A percentile compares a stretch with the other conserved stretches of the same genome.
Conservation (phyloP, 306 rosid species). For the Trifolium subterraneum region DNA sequence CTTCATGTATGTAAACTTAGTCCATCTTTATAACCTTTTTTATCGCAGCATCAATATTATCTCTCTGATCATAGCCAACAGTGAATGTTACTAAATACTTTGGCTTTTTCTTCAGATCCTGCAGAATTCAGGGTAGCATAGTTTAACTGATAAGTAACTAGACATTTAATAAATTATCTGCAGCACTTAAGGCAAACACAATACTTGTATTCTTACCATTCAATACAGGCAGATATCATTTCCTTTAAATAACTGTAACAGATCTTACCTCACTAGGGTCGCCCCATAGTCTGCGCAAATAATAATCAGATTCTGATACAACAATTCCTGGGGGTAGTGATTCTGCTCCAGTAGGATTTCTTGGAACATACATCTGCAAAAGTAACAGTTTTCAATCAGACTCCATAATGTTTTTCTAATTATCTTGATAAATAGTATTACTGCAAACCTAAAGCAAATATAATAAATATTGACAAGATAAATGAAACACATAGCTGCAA, state of each 20-base stretch:
- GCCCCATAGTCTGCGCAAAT: conserved; percentile 93
- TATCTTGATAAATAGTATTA: conserved; percentile 1
- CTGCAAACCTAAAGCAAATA: conserved; percentile 22
- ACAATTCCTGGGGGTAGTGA: conserved; percentile 83
- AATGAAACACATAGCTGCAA: conserved; percentile 21
- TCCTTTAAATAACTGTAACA: conserved; percentile 24
- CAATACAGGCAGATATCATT: conserved; percentile 12
- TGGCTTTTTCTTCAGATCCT: conserved; percentile 85
- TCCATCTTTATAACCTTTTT: conserved; percentile 64
- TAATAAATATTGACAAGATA: neutral
- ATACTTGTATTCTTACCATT: neutral
- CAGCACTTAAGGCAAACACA: neutral
- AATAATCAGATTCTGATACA: conserved; percentile 79
- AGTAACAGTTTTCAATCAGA: conserved; percentile 31
- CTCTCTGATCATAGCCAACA: conserved; percentile 81
- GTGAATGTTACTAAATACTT: conserved; percentile 95
- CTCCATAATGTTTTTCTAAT: conserved; percentile 13
- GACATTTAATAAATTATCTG: conserved; percentile 15
- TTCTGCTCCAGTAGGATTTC: conserved; percentile 95
- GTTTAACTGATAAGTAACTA: conserved; percentile 13
- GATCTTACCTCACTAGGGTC: conserved; percentile 85
- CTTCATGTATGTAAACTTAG: conserved; percentile 6
- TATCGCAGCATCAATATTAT: conserved; percentile 73
- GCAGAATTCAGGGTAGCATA: conserved; percentile 48
- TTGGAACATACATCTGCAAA: conserved; percentile 71